Conservation (phyloP, 2,329 filamentous ascomycete species). For the Colletotrichum sansevieriae region DNA sequence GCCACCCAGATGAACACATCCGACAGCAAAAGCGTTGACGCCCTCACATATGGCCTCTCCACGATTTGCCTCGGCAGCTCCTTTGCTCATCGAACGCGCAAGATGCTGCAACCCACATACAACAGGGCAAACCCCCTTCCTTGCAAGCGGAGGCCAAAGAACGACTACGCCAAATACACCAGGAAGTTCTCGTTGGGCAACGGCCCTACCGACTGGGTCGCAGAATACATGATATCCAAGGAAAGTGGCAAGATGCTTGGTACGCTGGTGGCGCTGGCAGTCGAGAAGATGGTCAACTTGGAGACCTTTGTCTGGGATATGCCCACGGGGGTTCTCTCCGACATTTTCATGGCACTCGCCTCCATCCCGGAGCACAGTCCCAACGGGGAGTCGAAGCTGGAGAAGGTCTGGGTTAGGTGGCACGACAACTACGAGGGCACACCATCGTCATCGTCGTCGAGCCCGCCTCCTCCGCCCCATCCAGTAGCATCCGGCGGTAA, state of each 20-base stretch:
- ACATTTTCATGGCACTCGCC: conserved; percentile 84
- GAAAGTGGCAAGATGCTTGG: conserved; percentile 92
- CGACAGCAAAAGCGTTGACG: conserved; percentile 81
- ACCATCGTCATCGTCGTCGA: conserved; percentile 51
- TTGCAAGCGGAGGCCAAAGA: conserved; percentile 50
- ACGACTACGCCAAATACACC: conserved; percentile 83
- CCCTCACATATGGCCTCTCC: conserved; percentile 84
- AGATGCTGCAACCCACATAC: conserved; percentile 47
- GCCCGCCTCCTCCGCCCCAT: conserved; percentile 43
- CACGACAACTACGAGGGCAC: conserved; percentile 76
- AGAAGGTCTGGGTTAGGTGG: conserved; percentile 85
- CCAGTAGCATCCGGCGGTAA: conserved; percentile 51
- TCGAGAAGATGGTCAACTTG: conserved; percentile 85
- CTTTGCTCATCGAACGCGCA: conserved; percentile 56
- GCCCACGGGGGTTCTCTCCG: conserved; percentile 85
- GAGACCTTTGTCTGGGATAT: conserved; percentile 91
- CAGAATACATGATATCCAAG: conserved; percentile 85
- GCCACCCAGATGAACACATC: conserved; percentile 69
- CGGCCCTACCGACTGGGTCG: conserved; percentile 81
- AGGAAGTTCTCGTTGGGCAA: conserved; percentile 89
- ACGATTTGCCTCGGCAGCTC: conserved; percentile 79
- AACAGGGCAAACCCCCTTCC: conserved; percentile 40
- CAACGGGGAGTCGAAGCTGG: conserved; percentile 73
- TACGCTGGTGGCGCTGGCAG: conserved; percentile 81
- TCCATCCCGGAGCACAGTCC: conserved; percentile 74